A percentile compares a stretch with the other conserved stretches of the same genome.
phyloP scores from a whole-genome alignment of 108 stramenopile genomes.

The Nitzschia palea region DNA sequence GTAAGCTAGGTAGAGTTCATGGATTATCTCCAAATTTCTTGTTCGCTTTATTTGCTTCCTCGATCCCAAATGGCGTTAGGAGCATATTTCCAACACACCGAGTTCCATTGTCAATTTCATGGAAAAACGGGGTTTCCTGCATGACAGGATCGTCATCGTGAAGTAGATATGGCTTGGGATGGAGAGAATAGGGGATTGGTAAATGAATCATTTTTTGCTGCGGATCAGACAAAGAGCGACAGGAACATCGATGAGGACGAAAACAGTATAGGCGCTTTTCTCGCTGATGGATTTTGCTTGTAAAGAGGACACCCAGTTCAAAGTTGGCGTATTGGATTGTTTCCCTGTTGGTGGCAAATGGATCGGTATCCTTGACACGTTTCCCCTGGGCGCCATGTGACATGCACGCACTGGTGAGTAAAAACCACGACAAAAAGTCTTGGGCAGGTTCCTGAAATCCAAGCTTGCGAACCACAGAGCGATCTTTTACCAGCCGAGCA shows the following conservation, averaged over 20 bases:
- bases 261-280: constrained; percentile 56
- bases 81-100: constrained; percentile 65
- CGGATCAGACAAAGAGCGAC: constrained; percentile 3
- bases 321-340: constrained; percentile 68
- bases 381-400: constrained; percentile 80
- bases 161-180: constrained; percentile 54
- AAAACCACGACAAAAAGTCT: constrained; percentile 67
- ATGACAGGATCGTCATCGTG: constrained; percentile 50
- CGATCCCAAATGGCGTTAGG: constrained; percentile 31
- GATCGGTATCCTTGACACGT: constrained; percentile 15
- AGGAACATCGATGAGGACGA: constrained; percentile 43
- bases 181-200: constrained; percentile 67
- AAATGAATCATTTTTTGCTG: constrained; percentile 52
- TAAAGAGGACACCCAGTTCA: constrained; percentile 82
- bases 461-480: constrained; percentile 10
- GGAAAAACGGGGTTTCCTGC: constrained; percentile 69
- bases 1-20: too few species aligned
- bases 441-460: background rate
- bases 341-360: constrained; percentile 24
- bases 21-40: too few species aligned
- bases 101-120: constrained; percentile 55
- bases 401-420: constrained; percentile 80
- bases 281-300: constrained; percentile 23
- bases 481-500: constrained; percentile 52
- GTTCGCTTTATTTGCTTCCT: background rate